phyloP scores from a whole-genome alignment of 768 basidiomycete genomes.

The Leccinellum albellum region DNA sequence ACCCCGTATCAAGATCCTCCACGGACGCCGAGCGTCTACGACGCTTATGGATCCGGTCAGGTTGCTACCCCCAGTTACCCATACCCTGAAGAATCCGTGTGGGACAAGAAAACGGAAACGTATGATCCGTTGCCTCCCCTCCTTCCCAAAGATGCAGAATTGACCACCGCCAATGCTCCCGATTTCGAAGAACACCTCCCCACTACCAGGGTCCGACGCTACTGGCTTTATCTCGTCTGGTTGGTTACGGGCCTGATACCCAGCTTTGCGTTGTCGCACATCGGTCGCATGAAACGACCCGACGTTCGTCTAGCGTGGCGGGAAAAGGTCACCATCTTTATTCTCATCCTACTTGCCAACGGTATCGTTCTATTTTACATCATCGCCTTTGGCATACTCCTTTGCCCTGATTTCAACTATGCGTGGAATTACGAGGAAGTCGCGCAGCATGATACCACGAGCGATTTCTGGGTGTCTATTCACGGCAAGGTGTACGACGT shows the following conservation, averaged over 20 bases:
- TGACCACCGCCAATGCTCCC: conserved; percentile 42
- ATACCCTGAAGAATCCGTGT: conserved; percentile 36
- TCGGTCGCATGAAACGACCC: conserved; percentile 66
- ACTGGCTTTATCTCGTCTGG: conserved; percentile 59
- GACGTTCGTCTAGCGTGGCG: conserved; percentile 68
- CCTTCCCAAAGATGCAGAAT: conserved; percentile 34
- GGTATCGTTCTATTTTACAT: conserved; percentile 61
- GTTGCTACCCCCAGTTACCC: conserved; percentile 22
- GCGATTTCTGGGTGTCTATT: conserved; percentile 62
- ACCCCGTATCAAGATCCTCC: conserved; percentile 31
- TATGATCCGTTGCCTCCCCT: conserved; percentile 30
- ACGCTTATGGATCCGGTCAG: conserved; percentile 22
- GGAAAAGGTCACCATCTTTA: conserved; percentile 64
- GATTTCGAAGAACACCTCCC: conserved; percentile 53
- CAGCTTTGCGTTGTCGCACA: conserved; percentile 40
- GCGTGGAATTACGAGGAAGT: conserved; percentile 55
- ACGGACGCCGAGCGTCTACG: conserved; percentile 27
- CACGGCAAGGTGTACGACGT: conserved; percentile 61
- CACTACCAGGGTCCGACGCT: conserved; percentile 49
- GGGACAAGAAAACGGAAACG: conserved; percentile 40
- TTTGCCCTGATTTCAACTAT: conserved; percentile 60
- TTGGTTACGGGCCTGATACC: conserved; percentile 55
- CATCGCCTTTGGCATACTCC: conserved; percentile 55
- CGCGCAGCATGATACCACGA: conserved; percentile 43
- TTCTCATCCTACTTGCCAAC: conserved; percentile 53